A percentile compares a stretch with the other conserved stretches of the same genome.
Conservation (phyloP, 1,284 basidiomycete genomes). For the Microstroma glucosiphilum region DNA sequence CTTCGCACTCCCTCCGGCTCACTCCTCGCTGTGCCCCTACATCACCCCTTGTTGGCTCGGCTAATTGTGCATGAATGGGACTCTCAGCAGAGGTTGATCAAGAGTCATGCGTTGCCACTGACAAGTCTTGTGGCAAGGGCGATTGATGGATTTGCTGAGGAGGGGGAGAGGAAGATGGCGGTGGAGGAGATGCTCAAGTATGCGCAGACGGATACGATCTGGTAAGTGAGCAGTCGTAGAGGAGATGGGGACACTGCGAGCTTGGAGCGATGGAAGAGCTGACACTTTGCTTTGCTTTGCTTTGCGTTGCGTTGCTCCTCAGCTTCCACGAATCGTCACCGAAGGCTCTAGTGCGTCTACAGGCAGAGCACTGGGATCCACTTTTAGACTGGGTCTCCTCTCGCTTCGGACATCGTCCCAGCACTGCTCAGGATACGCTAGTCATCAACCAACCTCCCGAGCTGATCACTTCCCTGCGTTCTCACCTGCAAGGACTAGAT, state of each 20-base stretch:
- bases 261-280: too few relatives aligned
- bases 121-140: slow-evolving; percentile 74
- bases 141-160: slow-evolving; percentile 68
- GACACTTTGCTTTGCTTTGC: background rate
- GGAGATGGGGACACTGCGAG: too few relatives aligned
- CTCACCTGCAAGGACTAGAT: slow-evolving; percentile 19
- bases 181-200: slow-evolving; percentile 72
- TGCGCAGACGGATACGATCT: slow-evolving; percentile 90
- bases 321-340: slow-evolving; percentile 81
- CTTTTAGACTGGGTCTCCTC: slow-evolving; percentile 73
- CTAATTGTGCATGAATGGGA: slow-evolving; percentile 95
- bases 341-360: slow-evolving; percentile 67
- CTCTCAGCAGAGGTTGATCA: slow-evolving; percentile 75
- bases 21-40: slow-evolving; percentile 64
- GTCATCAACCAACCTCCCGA: slow-evolving; percentile 19
- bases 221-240: slow-evolving; percentile 60
- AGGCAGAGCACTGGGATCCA: slow-evolving; percentile 83
- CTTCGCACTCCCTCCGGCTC: slow-evolving; percentile 82
- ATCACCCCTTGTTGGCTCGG: slow-evolving; percentile 68
- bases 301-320: background rate
- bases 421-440: background rate
- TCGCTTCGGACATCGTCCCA: slow-evolving; percentile 53
- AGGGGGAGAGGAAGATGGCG: background rate
- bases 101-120: slow-evolving; percentile 76
- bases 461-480: slow-evolving; percentile 16